phyloP scores from a whole-genome alignment of 257 asterid genomes.

The Petunia secreta region DNA sequence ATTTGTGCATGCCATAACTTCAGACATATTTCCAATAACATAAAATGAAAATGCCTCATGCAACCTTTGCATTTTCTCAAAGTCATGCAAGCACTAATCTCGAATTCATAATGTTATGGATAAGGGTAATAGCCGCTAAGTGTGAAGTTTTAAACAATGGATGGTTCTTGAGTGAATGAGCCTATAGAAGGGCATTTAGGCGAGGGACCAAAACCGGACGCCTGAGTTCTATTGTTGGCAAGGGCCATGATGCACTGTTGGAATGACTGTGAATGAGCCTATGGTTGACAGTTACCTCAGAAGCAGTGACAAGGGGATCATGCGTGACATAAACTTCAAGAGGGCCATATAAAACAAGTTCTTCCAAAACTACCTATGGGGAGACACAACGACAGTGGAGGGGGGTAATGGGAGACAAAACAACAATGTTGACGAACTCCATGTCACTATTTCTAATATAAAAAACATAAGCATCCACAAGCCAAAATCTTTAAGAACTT shows the following conservation, averaged over 20 bases:
- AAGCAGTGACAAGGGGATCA: background rate
- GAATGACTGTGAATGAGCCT: background rate
- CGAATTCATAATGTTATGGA: background rate
- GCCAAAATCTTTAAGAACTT: background rate
- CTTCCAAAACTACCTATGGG: background rate
- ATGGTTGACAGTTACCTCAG: background rate
- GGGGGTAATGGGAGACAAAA: background rate
- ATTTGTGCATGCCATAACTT: background rate
- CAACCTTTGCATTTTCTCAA: background rate
- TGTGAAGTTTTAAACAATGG: background rate
- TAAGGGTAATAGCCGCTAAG: background rate
- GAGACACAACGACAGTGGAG: background rate
- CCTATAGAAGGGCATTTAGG: background rate
- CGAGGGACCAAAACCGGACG: background rate
- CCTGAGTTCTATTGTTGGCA: background rate
- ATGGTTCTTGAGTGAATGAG: background rate
- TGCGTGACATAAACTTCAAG: background rate
- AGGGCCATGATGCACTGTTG: background rate
- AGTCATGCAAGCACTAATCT: background rate
- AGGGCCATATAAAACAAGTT: background rate
- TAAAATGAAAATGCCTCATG: too few relatives aligned
- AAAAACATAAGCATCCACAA: background rate
- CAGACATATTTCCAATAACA: background rate
- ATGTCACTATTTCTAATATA: background rate
- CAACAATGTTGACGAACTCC: background rate